Evolutionary conservation across 2,329 filamentous ascomycete genomes (phyloP).

Genomic region (Metarhizium album): DNA sequence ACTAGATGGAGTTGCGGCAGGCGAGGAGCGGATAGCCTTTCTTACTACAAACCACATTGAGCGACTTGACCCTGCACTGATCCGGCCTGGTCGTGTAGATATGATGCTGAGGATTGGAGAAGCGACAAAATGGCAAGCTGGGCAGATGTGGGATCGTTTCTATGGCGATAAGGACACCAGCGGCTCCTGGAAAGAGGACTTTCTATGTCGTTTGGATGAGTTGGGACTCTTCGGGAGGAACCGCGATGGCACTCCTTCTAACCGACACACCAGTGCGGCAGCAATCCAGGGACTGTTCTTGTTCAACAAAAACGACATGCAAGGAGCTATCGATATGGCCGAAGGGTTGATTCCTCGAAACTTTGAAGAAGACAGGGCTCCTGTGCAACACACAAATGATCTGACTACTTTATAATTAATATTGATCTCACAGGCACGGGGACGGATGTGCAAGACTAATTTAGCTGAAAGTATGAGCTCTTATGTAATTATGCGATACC

Average conservation of each 20-base stretch:
- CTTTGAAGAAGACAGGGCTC: conserved; percentile 34
- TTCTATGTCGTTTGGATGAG: conserved; percentile 58
- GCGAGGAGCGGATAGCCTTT: conserved; percentile 88
- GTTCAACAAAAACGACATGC: conserved; percentile 86
- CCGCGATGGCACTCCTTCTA: conserved; percentile 33
- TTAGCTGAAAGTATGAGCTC: neutral
- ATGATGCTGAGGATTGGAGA: conserved; percentile 86
- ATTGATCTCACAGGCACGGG: neutral
- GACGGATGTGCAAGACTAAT: neutral
- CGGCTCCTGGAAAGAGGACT: conserved; percentile 51
- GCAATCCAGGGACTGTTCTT: conserved; percentile 89
- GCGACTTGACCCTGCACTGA: conserved; percentile 75
- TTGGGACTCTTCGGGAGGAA: conserved; percentile 58
- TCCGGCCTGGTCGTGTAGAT: conserved; percentile 85
- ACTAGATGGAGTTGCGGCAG: conserved; percentile 83
- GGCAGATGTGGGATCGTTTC: conserved; percentile 86
- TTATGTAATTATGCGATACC: neutral
- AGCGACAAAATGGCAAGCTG: conserved; percentile 75
- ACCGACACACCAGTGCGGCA: conserved; percentile 65
- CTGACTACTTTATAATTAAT: neutral
- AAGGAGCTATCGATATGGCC: conserved; percentile 75
- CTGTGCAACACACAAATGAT: neutral
- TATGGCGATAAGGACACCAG: conserved; percentile 70
- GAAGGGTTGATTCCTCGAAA: conserved; percentile 51
- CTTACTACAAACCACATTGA: conserved; percentile 93